Percentiles rank a stretch among this genome's conserved stretches.
Evolutionary conservation across 208 protist genomes (phyloP).

Genomic region (Phytomonas francai): DNA sequence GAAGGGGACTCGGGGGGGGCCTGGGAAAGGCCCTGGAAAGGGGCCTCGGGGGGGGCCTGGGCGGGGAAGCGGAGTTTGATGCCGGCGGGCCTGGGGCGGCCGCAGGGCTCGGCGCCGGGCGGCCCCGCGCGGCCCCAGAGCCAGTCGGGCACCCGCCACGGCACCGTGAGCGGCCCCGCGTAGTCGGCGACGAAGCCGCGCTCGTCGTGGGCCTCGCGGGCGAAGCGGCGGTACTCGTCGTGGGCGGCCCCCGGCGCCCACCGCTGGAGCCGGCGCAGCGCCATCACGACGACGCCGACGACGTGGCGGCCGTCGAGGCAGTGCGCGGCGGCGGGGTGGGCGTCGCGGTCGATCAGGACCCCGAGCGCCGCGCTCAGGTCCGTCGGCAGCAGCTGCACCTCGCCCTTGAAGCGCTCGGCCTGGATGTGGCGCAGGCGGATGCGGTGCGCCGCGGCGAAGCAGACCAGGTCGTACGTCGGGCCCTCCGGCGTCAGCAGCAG

Average conservation of each 20-base stretch:
- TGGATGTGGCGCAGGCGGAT: conserved; percentile 62
- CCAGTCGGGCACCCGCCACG: conserved; percentile 43
- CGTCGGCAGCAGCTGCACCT: conserved; percentile 67
- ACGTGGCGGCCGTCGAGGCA: conserved; percentile 83
- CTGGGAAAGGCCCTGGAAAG: no score
- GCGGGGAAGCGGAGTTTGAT: no score
- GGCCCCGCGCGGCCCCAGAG: conserved; percentile 43
- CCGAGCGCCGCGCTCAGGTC: conserved; percentile 59
- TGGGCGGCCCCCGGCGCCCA: conserved; percentile 49
- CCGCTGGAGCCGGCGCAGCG: conserved; percentile 63
- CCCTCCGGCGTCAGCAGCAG: conserved; percentile 73
- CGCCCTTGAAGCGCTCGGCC: conserved; percentile 76
- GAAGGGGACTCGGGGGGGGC: no score
- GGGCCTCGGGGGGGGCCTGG: no score
- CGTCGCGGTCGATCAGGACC: conserved; percentile 41
- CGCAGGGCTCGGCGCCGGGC: no score
- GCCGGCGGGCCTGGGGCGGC: no score
- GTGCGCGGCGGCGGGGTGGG: conserved; percentile 77
- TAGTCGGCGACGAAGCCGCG: conserved; percentile 66
- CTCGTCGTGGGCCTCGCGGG: conserved; percentile 50
- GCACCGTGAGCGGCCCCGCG: conserved; percentile 53
- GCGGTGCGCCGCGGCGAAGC: conserved; percentile 42
- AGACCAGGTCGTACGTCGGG: conserved; percentile 69
- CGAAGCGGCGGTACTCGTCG: conserved; percentile 67
- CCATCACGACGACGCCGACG: conserved; percentile 66